A percentile compares a stretch with the other conserved stretches of the same genome.
Conservation (phyloP, 306 rosid genomes). For the Canavalia gladiata region DNA sequence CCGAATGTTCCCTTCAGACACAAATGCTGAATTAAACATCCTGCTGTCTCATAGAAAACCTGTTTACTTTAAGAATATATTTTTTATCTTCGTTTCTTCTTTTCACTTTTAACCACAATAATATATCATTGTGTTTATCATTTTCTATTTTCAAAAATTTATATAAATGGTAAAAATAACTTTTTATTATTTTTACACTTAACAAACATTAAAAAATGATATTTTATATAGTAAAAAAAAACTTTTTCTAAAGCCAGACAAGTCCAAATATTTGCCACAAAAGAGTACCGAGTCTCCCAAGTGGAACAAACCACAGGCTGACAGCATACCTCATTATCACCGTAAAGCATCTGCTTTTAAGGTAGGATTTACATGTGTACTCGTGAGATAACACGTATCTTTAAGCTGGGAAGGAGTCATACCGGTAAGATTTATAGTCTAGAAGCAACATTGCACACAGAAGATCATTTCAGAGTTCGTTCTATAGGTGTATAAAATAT, state of each 20-base stretch:
- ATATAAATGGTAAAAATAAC: background rate
- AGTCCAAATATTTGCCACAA: background rate
- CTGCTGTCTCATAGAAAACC: too few relatives aligned
- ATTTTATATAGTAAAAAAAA: background rate
- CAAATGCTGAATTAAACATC: too few relatives aligned
- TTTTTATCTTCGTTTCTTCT: too few relatives aligned
- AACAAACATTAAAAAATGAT: background rate
- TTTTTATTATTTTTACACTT: background rate
- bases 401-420: background rate
- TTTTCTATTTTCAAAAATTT: background rate
- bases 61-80: too few relatives aligned
- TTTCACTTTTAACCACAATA: too few relatives aligned
- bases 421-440: background rate
- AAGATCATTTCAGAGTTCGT: conserved; percentile 21
- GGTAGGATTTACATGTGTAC: background rate
- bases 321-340: background rate
- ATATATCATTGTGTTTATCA: background rate
- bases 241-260: too few relatives aligned
- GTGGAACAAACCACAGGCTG: background rate
- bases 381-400: background rate
- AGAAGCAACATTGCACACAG: background rate
- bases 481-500: conserved; percentile 10
- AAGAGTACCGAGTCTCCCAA: background rate
- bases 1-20: background rate
- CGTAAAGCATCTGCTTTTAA: background rate